Evolutionary conservation across 768 basidiomycete genomes (phyloP).

Genomic region (Boletales sp.): DNA sequence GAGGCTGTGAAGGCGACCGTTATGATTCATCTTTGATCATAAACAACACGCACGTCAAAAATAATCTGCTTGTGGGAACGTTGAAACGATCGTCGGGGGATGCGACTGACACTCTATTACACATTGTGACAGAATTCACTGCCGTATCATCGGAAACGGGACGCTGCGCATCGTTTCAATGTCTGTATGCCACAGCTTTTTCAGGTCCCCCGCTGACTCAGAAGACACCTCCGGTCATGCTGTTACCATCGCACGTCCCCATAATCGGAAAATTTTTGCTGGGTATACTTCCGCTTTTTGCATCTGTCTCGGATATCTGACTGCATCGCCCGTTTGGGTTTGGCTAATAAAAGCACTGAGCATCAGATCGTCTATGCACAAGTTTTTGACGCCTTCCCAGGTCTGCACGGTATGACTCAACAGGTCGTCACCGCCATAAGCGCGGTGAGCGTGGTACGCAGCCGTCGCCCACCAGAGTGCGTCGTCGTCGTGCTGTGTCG

Average conservation of each 20-base stretch:
- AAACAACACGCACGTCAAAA: conserved; percentile 33
- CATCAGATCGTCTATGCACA: conserved; percentile 29
- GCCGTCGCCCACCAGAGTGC: conserved; percentile 52
- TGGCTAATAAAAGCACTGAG: too few species aligned
- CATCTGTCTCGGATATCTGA: conserved; percentile 38
- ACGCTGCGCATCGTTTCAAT: conserved; percentile 28
- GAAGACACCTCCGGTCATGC: conserved; percentile 55
- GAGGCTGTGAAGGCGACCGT: conserved; percentile 28
- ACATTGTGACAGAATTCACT: conserved; percentile 51
- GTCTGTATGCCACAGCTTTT: too few species aligned
- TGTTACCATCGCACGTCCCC: conserved; percentile 43
- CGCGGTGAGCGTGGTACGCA: conserved; percentile 47
- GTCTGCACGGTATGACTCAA: conserved; percentile 43
- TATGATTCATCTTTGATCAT: too few species aligned
- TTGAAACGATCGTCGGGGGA: not conserved
- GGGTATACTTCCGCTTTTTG: conserved; percentile 34
- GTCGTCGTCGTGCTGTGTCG: conserved; percentile 11
- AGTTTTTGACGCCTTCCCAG: conserved; percentile 47
- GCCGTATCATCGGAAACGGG: conserved; percentile 39
- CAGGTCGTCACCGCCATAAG: conserved; percentile 42
- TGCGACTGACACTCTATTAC: conserved; percentile 21
- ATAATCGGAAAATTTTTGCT: conserved; percentile 40
- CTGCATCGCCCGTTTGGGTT: not conserved
- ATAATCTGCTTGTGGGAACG: conserved; percentile 27
- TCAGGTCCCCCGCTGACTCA: conserved; percentile 35